Evolutionary conservation across 306 rosid species (phyloP), one percentile per base, ranked within the genome.

Genomic region (Quercus gilva): DNA sequence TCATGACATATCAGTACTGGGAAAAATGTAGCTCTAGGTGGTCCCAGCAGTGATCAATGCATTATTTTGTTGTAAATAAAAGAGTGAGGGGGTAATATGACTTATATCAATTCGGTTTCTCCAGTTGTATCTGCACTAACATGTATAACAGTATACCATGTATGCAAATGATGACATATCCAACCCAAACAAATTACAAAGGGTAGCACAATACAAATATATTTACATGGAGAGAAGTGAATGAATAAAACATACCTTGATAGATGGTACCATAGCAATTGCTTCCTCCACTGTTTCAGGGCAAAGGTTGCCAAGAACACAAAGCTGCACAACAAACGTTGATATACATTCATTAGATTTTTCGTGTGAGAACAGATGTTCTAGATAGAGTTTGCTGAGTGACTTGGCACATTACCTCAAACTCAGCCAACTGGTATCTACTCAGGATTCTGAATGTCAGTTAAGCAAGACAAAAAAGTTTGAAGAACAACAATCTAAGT

Each of bases 231-330:
- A 58, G 10, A 45, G 71, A 31, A 73, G 43, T 55, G 79, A 64
- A 59, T 73, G 29, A 76, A 51, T 53, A 29, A n/a, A 37, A 17
- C 25, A 67, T 82, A 94, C 99, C 97, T 90, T 94, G 79, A 94
- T 92, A 76, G 94, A 92, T 20, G 99, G 99, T 51, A 95, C 98
- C 97, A 95, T 92, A 61, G 99, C 97, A 83, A 87, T 95, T 68
- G 99, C 99, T 91, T 95, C 99, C 90, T 95, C 99, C 77, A 95
- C 99, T 69, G 99, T 95, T 88, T 95, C 99, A 6, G 99, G 99
- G 80, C 99, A 95, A 77, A 95, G 98, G 88, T 95, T 95, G 43
- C 99, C 99, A 75, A 95, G 99, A 74, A 95, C 99, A 83, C 97
- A 95, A 31, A 95, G 88, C 99, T 95, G 90, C 89, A 88, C 64